Percentiles rank a stretch among this genome's conserved stretches.
Evolutionary conservation across 164 flowering plant genomes (phyloP).

Genomic region (Malania oleifera): DNA sequence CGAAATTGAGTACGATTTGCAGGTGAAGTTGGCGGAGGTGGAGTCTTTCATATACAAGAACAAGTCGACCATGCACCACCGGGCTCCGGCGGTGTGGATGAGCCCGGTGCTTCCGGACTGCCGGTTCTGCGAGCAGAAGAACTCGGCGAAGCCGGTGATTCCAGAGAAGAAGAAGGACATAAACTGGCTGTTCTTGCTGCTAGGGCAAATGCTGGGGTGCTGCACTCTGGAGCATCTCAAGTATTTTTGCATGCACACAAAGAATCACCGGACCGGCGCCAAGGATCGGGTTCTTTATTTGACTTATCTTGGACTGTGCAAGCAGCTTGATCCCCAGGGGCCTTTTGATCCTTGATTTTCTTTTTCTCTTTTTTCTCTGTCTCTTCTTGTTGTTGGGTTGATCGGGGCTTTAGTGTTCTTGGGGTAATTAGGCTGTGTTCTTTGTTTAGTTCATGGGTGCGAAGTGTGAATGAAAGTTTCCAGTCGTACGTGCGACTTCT

Average conservation of each 20-base stretch:
- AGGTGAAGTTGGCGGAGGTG: constrained; percentile 10
- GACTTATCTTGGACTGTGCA: constrained; percentile 31
- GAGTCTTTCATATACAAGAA: constrained; percentile 3
- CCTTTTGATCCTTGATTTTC: too few species aligned
- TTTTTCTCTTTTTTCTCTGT: too few species aligned
- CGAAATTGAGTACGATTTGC: constrained; percentile 11
- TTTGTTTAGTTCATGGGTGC: too few species aligned
- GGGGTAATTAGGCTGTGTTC: too few species aligned
- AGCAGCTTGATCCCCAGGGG: constrained; percentile 25
- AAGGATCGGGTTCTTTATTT: constrained; percentile 41
- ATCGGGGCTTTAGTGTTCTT: too few species aligned
- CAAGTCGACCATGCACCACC: constrained; percentile 12
- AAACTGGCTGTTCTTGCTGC: constrained; percentile 48
- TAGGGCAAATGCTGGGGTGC: constrained; percentile 40
- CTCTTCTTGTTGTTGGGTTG: too few species aligned
- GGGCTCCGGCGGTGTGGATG: constrained; percentile 19
- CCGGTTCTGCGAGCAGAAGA: constrained; percentile 11
- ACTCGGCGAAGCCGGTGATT: constrained; percentile 14
- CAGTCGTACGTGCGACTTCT: too few species aligned
- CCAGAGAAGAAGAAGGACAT: constrained; percentile 13
- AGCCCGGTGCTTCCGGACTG: constrained; percentile 11
- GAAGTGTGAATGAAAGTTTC: too few species aligned
- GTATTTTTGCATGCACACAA: constrained; percentile 42
- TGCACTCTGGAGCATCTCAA: constrained; percentile 34
- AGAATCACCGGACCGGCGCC: constrained; percentile 43